Conservation (phyloP, 768 basidiomycete genomes). For the Candolleomyces eurysporus region DNA sequence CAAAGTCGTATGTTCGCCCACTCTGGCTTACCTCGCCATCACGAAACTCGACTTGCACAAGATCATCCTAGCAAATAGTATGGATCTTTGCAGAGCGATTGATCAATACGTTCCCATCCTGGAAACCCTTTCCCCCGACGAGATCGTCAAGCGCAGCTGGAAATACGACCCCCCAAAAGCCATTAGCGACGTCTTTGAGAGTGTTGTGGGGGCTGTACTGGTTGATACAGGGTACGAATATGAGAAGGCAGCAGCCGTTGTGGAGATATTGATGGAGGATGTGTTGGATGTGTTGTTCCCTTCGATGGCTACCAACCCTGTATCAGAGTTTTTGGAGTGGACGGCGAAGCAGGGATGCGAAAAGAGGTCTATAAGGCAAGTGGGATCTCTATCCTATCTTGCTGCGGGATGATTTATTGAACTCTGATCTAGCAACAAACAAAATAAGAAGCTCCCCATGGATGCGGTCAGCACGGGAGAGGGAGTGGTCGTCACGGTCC, state of each 20-base stretch:
- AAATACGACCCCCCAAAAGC: slow-evolving; percentile 84
- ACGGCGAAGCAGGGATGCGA: slow-evolving; percentile 56
- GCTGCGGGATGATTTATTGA: slow-evolving; percentile 4
- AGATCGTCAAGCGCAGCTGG: slow-evolving; percentile 73
- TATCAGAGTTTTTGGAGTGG: slow-evolving; percentile 72
- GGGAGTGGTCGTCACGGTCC: slow-evolving; percentile 55
- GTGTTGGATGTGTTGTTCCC: slow-evolving; percentile 60
- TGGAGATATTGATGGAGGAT: slow-evolving; percentile 64
- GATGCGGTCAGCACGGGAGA: slow-evolving; percentile 29
- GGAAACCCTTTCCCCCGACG: slow-evolving; percentile 49
- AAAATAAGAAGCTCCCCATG: slow-evolving; percentile 15
- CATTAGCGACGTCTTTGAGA: slow-evolving; percentile 82
- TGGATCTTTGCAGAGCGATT: slow-evolving; percentile 67
- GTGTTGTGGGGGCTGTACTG: slow-evolving; percentile 79
- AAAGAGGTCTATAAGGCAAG: slow-evolving; percentile 18
- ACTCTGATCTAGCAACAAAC: slow-evolving; percentile 13
- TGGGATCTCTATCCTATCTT: not conserved
- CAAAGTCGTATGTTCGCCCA: slow-evolving; percentile 70
- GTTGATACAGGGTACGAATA: slow-evolving; percentile 78
- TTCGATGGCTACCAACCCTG: slow-evolving; percentile 64
- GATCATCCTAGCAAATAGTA: slow-evolving; percentile 64
- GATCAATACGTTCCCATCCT: slow-evolving; percentile 59
- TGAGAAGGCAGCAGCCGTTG: slow-evolving; percentile 60
- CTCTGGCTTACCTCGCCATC: slow-evolving; percentile 69
- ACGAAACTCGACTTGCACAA: slow-evolving; percentile 66